These are phyloP conservation scores for Pecoramyces ruminantium DNA, from an alignment of 192 early-diverging fungal species.

Conservation along the genomic window DNA sequence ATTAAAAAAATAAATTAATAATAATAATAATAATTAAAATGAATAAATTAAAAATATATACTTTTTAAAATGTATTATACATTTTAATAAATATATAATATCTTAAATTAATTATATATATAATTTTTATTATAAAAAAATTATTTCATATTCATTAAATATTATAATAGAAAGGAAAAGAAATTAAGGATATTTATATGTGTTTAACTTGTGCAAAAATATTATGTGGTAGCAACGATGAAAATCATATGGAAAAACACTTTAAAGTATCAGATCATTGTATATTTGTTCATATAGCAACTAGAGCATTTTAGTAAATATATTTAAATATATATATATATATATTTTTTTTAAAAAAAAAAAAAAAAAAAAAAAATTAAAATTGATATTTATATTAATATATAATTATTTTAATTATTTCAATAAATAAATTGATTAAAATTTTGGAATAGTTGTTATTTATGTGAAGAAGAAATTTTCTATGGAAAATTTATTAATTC, in stretches of 20 bases:
- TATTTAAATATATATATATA: no score
- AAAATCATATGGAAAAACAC: neutral
- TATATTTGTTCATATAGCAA: neutral
- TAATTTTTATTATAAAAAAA: no score
- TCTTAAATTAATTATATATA: no score
- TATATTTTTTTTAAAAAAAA: no score
- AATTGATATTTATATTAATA: neutral
- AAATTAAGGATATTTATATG: neutral
- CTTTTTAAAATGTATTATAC: no score
- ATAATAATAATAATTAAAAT: no score
- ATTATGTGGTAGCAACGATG: neutral
- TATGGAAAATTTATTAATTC: neutral
- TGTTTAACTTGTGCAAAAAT: neutral
- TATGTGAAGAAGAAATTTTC: neutral
- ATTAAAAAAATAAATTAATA: no score
- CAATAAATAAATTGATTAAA: neutral
- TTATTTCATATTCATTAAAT: no score
- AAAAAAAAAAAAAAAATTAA: no score
- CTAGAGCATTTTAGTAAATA: neutral
- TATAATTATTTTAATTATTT: neutral
- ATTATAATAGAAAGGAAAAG: neutral
- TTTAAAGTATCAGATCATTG: neutral
- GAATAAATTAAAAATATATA: no score
- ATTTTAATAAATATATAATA: no score
- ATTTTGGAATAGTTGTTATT: neutral